phyloP scores from a whole-genome alignment of 345 rosid genomes.

The Cardamine resedifolia region DNA sequence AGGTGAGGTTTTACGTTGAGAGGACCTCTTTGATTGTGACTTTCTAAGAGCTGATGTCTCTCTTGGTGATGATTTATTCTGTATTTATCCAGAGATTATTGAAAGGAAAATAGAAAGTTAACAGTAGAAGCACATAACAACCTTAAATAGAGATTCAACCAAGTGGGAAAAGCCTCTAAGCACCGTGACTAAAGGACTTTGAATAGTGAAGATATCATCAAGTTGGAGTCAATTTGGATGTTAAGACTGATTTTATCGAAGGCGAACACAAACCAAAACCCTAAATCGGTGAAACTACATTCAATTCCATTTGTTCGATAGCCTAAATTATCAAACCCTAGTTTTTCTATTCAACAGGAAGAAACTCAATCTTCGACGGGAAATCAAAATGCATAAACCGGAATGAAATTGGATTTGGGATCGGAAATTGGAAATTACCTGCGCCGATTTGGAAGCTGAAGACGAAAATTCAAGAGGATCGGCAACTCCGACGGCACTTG shows the following conservation, averaged over 20 bases:
- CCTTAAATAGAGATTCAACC: neutral
- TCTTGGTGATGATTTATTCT: constrained; percentile 63
- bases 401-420: constrained; percentile 14
- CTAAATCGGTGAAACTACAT: neutral
- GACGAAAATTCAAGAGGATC: constrained; percentile 38
- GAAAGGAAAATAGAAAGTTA: neutral
- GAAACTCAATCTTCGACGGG: neutral
- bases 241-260: too few relatives aligned
- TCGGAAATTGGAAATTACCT: constrained; percentile 39
- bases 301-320: neutral
- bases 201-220: neutral
- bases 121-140: neutral
- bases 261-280: neutral
- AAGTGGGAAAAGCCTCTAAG: neutral
- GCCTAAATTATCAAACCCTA: constrained; percentile 23
- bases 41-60: constrained; percentile 57
- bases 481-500: constrained; percentile 27
- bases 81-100: constrained; percentile 34
- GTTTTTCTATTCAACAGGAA: neutral
- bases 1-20: constrained; percentile 78
- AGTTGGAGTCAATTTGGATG: neutral
- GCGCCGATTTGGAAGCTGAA: constrained; percentile 47
- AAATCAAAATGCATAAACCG: neutral
- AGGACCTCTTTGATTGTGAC: constrained; percentile 77
- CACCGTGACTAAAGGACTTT: neutral